Percentiles rank a stretch among this genome's conserved stretches.
These are phyloP conservation scores for Bauhinia variegata DNA, from an alignment of 306 rosid genomes.

Conservation along the genomic window DNA sequence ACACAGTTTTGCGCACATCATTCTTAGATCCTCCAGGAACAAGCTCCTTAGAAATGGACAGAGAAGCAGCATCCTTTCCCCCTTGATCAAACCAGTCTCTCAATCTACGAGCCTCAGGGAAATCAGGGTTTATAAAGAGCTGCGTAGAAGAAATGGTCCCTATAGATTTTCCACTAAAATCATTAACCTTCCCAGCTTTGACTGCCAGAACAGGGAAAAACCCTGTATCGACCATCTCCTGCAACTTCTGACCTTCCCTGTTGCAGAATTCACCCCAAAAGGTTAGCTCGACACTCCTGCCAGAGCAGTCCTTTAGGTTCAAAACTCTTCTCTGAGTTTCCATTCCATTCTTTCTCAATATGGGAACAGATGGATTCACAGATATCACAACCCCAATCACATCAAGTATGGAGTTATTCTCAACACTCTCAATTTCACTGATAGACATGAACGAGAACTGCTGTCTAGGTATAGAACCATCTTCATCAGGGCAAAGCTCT, in stretches of 20 bases:
- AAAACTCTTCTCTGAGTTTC: constrained; percentile 89
- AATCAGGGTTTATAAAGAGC: constrained; percentile 85
- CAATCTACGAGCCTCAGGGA: constrained; percentile 65
- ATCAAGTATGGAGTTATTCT: constrained; percentile 77
- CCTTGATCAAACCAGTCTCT: constrained; percentile 82
- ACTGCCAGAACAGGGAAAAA: constrained; percentile 79
- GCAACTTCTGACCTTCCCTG: constrained; percentile 87
- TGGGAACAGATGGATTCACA: constrained; percentile 87
- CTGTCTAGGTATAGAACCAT: constrained; percentile 87
- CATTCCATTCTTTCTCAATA: constrained; percentile 96
- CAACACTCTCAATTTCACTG: constrained; percentile 78
- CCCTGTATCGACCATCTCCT: constrained; percentile 69
- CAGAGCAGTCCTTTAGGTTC: constrained; percentile 80
- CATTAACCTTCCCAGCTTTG: constrained; percentile 88
- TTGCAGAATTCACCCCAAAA: constrained; percentile 98
- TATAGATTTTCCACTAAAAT: constrained; percentile 88
- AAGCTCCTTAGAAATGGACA: constrained; percentile 79
- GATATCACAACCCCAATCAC: constrained; percentile 78
- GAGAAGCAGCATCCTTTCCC: constrained; percentile 69
- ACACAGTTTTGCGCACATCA: constrained; percentile 81
- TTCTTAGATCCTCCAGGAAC: constrained; percentile 66
- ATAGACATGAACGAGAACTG: constrained; percentile 84
- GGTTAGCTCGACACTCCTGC: constrained; percentile 80
- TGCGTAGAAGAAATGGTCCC: constrained; percentile 90
- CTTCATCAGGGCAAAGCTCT: constrained; percentile 89